Conservation (phyloP, 345 rosid genomes). For the Aquilaria yunnanensis region DNA sequence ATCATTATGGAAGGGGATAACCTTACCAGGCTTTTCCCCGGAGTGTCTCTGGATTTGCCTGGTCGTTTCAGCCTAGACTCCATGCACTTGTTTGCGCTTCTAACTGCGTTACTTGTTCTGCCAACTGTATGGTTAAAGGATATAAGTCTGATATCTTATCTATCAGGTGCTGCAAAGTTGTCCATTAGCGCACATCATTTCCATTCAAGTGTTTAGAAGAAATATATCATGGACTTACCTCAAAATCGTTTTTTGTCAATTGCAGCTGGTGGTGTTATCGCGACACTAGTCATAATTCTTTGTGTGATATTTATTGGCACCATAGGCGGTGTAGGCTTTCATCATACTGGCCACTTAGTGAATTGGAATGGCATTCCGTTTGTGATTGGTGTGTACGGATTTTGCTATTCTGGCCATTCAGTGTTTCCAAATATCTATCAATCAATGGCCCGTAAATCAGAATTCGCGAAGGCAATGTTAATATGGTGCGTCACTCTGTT, state of each 20-base stretch:
- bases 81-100: slow-evolving; percentile 66
- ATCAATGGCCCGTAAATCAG: slow-evolving; percentile 89
- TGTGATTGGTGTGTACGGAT: slow-evolving; percentile 80
- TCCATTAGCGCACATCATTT: not conserved
- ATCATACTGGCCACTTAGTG: slow-evolving; percentile 56
- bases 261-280: slow-evolving; percentile 87
- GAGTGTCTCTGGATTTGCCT: slow-evolving; percentile 52
- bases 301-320: slow-evolving; percentile 56
- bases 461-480: slow-evolving; percentile 61
- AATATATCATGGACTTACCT: not conserved
- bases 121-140: slow-evolving; percentile 88
- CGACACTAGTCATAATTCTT: slow-evolving; percentile 51
- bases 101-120: slow-evolving; percentile 63
- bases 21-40: slow-evolving; percentile 77
- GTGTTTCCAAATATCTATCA: slow-evolving; percentile 95
- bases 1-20: slow-evolving; percentile 93
- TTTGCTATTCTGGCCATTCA: slow-evolving; percentile 79
- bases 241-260: not conserved
- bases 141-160: slow-evolving; percentile 75
- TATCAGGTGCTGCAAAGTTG: slow-evolving; percentile 53
- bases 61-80: slow-evolving; percentile 56
- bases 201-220: slow-evolving; percentile 14
- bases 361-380: slow-evolving; percentile 85
- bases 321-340: slow-evolving; percentile 61
- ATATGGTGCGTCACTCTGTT: slow-evolving; percentile 36